A percentile compares a stretch with the other conserved stretches of the same genome.
Conservation (phyloP, 768 basidiomycete species). For the Tricholoma terreum region DNA sequence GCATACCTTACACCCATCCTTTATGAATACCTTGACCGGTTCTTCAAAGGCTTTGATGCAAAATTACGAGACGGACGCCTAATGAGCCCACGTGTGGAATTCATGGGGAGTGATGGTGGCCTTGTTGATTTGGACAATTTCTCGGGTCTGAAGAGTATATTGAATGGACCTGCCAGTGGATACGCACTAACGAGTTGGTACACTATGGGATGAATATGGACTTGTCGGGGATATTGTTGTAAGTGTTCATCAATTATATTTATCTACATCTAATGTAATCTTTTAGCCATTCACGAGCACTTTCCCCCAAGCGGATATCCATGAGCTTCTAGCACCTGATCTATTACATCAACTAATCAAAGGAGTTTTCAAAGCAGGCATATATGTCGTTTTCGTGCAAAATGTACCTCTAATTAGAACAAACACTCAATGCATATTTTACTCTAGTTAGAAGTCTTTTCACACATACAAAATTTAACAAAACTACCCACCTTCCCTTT, state of each 20-base stretch:
- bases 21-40: slow-evolving; percentile 80
- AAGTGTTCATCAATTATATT: too few relatives aligned
- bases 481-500: too few relatives aligned
- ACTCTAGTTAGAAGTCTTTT: too few relatives aligned
- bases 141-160: slow-evolving; percentile 88
- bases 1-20: slow-evolving; percentile 94
- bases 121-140: slow-evolving; percentile 79
- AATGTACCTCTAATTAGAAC: too few relatives aligned
- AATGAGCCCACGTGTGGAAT: slow-evolving; percentile 75
- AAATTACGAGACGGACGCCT: slow-evolving; percentile 60
- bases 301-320: neutral
- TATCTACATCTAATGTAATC: too few relatives aligned
- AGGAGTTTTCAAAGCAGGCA: too few relatives aligned
- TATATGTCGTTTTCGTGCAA: too few relatives aligned
- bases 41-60: slow-evolving; percentile 84
- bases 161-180: slow-evolving; percentile 92
- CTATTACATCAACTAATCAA: too few relatives aligned
- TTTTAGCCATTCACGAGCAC: slow-evolving; percentile 6
- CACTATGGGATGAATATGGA: too few relatives aligned
- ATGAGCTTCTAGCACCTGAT: neutral
- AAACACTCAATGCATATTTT: too few relatives aligned
- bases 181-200: slow-evolving; percentile 93
- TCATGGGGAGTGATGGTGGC: slow-evolving; percentile 95
- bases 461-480: too few relatives aligned
- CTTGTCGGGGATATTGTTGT: too few relatives aligned